Percentiles rank a stretch among this genome's conserved stretches.
Conservation (phyloP, 495 filamentous ascomycete genomes). For the Penicillium taxi region DNA sequence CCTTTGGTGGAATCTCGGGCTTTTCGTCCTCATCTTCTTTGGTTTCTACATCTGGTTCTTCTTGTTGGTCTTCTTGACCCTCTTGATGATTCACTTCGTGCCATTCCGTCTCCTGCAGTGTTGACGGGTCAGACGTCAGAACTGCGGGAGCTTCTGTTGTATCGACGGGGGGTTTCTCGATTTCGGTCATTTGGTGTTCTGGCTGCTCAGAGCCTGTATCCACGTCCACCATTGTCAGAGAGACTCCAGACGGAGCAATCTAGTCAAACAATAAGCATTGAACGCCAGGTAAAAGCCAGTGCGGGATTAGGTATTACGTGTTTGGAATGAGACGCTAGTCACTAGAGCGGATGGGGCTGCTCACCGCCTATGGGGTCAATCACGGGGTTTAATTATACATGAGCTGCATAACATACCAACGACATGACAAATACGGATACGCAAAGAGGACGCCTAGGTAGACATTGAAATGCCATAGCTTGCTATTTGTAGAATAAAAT, state of each 20-base stretch:
- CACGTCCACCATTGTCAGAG: conserved; percentile 40
- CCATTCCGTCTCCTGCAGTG: conserved; percentile 22
- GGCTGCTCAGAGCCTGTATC: conserved; percentile 33
- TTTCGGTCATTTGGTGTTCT: conserved; percentile 21
- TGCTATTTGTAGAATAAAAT: too few species aligned
- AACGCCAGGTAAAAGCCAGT: conserved; percentile 16
- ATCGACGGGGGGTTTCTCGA: conserved; percentile 28
- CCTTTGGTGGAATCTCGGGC: conserved; percentile 21
- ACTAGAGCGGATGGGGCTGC: too few species aligned
- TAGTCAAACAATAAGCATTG: conserved; percentile 27
- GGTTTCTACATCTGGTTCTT: conserved; percentile 6
- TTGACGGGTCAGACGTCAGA: conserved; percentile 27
- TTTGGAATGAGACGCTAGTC: too few species aligned
- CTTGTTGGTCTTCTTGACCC: conserved; percentile 10
- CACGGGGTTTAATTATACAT: too few species aligned
- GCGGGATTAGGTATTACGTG: too few species aligned
- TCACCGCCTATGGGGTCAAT: too few species aligned
- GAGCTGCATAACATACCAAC: too few species aligned
- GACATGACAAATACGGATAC: too few species aligned
- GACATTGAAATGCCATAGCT: too few species aligned
- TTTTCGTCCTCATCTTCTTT: conserved; percentile 10
- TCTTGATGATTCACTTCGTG: conserved; percentile 23
- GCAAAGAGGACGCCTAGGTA: too few species aligned
- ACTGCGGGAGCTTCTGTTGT: conserved; percentile 22
- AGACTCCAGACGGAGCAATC: conserved; percentile 31